Percentiles rank a stretch among this genome's conserved stretches.
Evolutionary conservation across 2,329 filamentous ascomycete species (phyloP).

Genomic region (Cryphonectria radicalis): DNA sequence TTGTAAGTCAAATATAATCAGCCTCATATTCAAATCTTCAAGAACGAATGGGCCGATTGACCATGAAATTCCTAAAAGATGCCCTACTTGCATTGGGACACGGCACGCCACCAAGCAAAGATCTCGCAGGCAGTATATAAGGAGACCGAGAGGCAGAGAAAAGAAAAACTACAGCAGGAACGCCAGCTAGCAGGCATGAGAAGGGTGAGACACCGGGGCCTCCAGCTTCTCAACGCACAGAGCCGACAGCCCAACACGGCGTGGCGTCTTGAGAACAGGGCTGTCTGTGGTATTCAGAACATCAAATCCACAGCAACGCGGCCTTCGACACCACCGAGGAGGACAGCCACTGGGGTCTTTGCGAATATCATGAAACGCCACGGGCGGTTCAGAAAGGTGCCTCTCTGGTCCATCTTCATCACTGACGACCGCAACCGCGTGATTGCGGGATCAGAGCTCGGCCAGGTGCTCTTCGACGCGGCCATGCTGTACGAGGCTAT

Average conservation of each 20-base stretch:
- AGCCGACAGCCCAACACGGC: conserved; percentile 25
- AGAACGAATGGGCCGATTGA: not conserved
- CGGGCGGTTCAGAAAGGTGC: conserved; percentile 18
- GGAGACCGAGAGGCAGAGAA: conserved; percentile 22
- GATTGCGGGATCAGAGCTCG: conserved; percentile 30
- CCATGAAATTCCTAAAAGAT: conserved; percentile 35
- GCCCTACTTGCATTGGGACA: conserved; percentile 49
- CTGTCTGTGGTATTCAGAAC: not conserved
- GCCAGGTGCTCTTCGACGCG: conserved; percentile 39
- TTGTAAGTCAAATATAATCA: conserved; percentile 4
- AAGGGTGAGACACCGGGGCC: conserved; percentile 23
- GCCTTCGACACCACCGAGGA: not conserved
- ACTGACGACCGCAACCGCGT: conserved; percentile 21
- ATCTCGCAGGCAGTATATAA: conserved; percentile 24
- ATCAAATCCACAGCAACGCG: not conserved
- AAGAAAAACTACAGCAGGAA: conserved; percentile 21
- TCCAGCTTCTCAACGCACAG: conserved; percentile 25
- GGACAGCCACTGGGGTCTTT: conserved; percentile 24
- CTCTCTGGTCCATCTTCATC: conserved; percentile 16
- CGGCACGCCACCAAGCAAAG: conserved; percentile 31
- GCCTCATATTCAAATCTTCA: too few species aligned
- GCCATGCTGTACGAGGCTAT: conserved; percentile 44
- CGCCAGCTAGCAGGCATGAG: conserved; percentile 19
- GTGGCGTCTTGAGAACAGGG: conserved; percentile 26
- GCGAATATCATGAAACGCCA: conserved; percentile 29